Conservation (phyloP, 768 basidiomycete species). For the Clitopilus passeckerianus region DNA sequence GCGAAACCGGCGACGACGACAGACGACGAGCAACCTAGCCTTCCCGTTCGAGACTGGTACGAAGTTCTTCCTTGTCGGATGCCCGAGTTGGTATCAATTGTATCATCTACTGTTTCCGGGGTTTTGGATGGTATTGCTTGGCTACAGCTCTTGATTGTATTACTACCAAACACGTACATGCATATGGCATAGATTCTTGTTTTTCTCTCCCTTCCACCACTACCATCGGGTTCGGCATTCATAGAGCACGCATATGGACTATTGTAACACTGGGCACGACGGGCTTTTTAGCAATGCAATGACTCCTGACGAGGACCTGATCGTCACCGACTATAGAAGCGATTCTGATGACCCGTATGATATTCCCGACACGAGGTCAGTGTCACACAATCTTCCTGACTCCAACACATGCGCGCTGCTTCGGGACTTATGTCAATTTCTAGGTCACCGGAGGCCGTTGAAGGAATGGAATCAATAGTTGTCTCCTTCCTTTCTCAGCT, state of each 20-base stretch:
- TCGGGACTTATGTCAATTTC: not conserved
- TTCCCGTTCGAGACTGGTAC: not conserved
- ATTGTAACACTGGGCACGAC: not conserved
- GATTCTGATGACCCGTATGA: not conserved
- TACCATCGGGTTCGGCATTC: not conserved
- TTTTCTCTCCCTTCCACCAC: not conserved
- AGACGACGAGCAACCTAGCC: conserved; percentile 1
- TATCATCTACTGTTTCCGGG: not conserved
- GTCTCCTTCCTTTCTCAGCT: conserved; percentile 32
- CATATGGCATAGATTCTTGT: not conserved
- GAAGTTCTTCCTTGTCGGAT: not conserved
- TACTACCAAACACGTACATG: not conserved
- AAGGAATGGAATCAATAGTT: conserved; percentile 29
- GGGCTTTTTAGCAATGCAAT: not conserved
- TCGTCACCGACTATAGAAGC: not conserved
- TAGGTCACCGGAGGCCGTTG: conserved; percentile 13
- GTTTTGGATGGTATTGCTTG: not conserved
- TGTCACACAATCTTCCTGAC: not conserved
- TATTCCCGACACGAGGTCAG: not conserved
- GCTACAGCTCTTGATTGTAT: not conserved
- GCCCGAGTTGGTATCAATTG: not conserved
- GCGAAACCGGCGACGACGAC: conserved; percentile 14
- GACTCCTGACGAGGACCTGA: not conserved
- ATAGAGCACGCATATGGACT: not conserved
- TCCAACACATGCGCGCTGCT: not conserved